Evolutionary conservation across 345 rosid species (phyloP), one percentile per base, ranked within the genome.

Genomic region (Rhodamnia rubescens): DNA sequence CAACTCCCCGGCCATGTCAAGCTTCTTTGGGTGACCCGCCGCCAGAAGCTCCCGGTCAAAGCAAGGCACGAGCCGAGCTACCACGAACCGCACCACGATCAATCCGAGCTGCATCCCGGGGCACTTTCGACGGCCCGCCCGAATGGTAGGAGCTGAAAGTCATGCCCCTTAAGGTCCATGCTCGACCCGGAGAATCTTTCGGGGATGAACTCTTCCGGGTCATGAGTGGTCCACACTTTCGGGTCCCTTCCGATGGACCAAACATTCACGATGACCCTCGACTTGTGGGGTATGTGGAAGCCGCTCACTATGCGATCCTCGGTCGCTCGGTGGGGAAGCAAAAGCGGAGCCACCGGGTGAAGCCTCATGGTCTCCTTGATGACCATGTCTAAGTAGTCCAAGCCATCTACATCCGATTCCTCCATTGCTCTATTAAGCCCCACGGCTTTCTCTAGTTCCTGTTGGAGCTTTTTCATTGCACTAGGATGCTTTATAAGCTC

Each of bases 241-340:
- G 89, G 87, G 81, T 91, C 93, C 47, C 92, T 83, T 15, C 93
- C 93, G 11, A 93, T 93, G 4, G 92, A 85, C 90, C 91, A 89
- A 2, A 6, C 32, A 11, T 91, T 93, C 51, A 93, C 52, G 6
- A 36, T 36, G 40, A 36, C 40, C 40, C 40, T 36, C 40, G 40
- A 36, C 40, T 36, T 36, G 40, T 36, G 40, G 40, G 40, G 40
- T 36, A 36, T 36, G 40, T 36, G 40, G 40, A 36, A 36, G 40
- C 40, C 3, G 40, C 40, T 36, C 40, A 36, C 40, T 36, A 36
- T 36, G 40, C 40, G 3, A 3, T 36, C 40, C 40, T 36, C 40
- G 40, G 40, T 36, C 40, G 40, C 40, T 3, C 3, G 40, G 40
- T 36, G 40, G 40, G 40, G 40, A 36, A 36, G 40, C 40, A 36